A percentile compares a stretch with the other conserved stretches of the same genome.
Evolutionary conservation across 202 grass and related monocot genomes (phyloP).

Genomic region (Setaria viridis): DNA sequence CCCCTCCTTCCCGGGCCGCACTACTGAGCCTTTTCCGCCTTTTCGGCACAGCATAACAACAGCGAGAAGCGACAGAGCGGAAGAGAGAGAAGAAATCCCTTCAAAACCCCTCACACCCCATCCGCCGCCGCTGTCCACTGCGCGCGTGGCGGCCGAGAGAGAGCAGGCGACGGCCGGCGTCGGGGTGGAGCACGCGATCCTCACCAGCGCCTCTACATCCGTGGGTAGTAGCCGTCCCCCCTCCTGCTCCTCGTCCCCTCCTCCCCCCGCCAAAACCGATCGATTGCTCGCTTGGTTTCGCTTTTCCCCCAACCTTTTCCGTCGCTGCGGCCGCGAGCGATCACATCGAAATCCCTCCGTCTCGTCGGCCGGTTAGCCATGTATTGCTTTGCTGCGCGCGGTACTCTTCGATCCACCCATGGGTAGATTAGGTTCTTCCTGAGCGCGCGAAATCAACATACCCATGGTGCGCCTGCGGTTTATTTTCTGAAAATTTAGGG

Average conservation of each 20-base stretch:
- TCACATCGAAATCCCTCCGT: background rate
- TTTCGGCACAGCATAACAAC: background rate
- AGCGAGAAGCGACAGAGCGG: background rate
- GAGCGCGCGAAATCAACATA: background rate
- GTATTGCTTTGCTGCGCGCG: background rate
- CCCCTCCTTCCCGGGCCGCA: background rate
- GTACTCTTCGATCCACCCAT: background rate
- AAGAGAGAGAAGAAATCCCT: background rate
- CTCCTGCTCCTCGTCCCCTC: background rate
- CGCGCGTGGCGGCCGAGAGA: background rate
- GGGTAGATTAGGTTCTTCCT: background rate
- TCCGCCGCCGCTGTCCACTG: slow-evolving; percentile 12
- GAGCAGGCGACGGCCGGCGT: slow-evolving; percentile 3
- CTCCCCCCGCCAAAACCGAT: background rate
- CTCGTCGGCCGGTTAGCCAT: background rate
- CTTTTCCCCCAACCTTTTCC: background rate
- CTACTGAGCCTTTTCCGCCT: background rate
- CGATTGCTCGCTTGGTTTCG: background rate
- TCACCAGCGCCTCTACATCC: background rate
- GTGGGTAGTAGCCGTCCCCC: background rate
- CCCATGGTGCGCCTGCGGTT: too few species aligned
- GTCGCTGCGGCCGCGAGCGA: background rate
- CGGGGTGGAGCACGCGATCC: slow-evolving; percentile 8
- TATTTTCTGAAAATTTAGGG: background rate
- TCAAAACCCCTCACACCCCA: slow-evolving; percentile 24